Base-by-base conservation (phyloP, 176 grass and related monocot species). In the Cymbopogon citratus region DNA sequence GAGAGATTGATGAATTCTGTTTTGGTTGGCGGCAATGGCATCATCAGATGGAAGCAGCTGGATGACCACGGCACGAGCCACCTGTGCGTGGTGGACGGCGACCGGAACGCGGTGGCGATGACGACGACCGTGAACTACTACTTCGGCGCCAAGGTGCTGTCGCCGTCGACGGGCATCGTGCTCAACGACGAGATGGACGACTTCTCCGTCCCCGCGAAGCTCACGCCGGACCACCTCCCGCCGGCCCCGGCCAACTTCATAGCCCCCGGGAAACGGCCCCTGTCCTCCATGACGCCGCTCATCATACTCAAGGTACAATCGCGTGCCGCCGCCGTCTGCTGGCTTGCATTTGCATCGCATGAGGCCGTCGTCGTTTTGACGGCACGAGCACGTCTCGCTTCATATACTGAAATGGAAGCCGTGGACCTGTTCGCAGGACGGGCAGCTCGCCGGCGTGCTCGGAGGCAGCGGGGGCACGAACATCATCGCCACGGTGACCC, bases 121-220 rank as follows among this genome's bases (percentile, higher is more conserved):
- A 98, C 92, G 9, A 94, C 86, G 0, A 98, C 92, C 1, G 92
- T 98, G 52, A 98, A 98, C 86, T 48, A 2, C 45, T 69, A 11
- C 52, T 98, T 98, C 66, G 92, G 95, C 6, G 90, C 84, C 31
- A 63, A 46, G 25, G 76, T 98, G 69, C 19, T 98, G 13, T 98
- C 92, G 48, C 92, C 88, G 45, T 93, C 92, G 45, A 98, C 95
- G 29, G 95, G 95, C 80, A 88, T 94, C 72, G 88, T 98, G 71
- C 25, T 94, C 31, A 98, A 98, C 77, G 86, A 98, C 72, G 92
- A 98, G 89, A 98, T 98, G 95, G 95, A 91, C 76, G 95, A 98
- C 64, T 98, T 98, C 84, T 98, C 92, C 11, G 78, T 71, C 34
- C 95, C 95, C 14, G 66, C 51, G 10, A 74, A 92, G 63, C 26